These are phyloP conservation scores for Citrus australasica DNA, from an alignment of 345 rosid species.

Conservation along the genomic window DNA sequence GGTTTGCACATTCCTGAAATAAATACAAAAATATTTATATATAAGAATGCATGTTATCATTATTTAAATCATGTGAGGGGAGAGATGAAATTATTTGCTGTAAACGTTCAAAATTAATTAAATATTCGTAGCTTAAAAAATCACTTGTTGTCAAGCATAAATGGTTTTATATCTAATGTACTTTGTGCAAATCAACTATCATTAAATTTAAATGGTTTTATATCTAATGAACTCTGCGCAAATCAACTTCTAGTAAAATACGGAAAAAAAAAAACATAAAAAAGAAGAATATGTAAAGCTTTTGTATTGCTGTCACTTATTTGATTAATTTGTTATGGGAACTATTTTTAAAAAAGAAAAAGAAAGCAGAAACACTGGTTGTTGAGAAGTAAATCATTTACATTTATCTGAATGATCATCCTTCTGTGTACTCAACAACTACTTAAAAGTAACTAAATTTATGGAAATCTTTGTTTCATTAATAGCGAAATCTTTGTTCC, in stretches of 20 bases:
- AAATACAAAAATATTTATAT: constrained; percentile 10
- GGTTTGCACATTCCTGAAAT: constrained; percentile 79
- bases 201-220: background rate
- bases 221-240: background rate
- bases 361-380: too few species aligned
- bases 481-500: background rate
- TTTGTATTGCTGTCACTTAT: background rate
- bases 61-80: background rate
- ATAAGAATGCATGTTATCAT: background rate
- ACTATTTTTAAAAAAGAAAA: background rate
- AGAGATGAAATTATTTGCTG: background rate
- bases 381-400: too few species aligned
- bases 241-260: background rate
- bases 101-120: background rate
- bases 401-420: too few species aligned
- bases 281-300: background rate
- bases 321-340: background rate
- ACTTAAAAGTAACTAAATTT: too few species aligned
- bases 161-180: background rate
- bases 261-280: background rate
- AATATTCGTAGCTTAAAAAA: background rate
- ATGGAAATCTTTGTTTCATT: background rate
- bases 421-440: too few species aligned
- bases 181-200: background rate
- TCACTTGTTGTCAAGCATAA: background rate